Base-by-base conservation (phyloP, 495 filamentous ascomycete genomes). In the Talaromyces liani region DNA sequence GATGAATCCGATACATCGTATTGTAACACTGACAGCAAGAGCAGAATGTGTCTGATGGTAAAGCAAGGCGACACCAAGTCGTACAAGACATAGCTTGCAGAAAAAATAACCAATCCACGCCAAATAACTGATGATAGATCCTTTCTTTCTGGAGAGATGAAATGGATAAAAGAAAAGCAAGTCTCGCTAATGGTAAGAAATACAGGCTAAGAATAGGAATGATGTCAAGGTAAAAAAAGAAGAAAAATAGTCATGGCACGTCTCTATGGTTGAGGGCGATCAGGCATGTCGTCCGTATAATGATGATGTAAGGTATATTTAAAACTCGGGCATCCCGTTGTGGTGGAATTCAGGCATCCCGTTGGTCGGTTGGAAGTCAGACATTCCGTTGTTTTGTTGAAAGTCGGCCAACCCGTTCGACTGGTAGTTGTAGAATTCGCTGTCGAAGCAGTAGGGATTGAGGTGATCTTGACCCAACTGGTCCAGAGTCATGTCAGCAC, bases 381-480 rank as follows among this genome's bases (percentile, higher is more conserved):
- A 14, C 45, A 49, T 7, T 14, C n/a, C 45, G 22, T 29, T 29
- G 29, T 31, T 31, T 31, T 31, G 29, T 31, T 31, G 29, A 31
- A 31, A 31, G 29, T 31, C 29, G 41, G 10, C 20, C 16, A 45
- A n/a, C 41, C 16, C 41, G 20, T 25, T 25, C 18, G 58, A 14
- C 20, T 51, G 45, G 60, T 51, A 62, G 47, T 62, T 53, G 25
- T 53, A 62, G 20, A 51, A 62, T 24, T 62, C 60, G 20, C 20
- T 62, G 60, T 62, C 60, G 27, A 62, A 62, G 60, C 60, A 62
- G 27, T 62, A 62, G 7, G 41, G 60, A 6, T 49, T 34, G 33
- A 62, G 39, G 22, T 24, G 14, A 9, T 62, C 60, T 24, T 62
- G 60, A 7, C 60, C 60, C 10, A 62, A 54, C 24, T 62, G 60